Percentiles rank a stretch among this genome's conserved stretches.
These are phyloP conservation scores for Ogataea henricii DNA, from an alignment of 805 yeast genomes.

Conservation along the genomic window DNA sequence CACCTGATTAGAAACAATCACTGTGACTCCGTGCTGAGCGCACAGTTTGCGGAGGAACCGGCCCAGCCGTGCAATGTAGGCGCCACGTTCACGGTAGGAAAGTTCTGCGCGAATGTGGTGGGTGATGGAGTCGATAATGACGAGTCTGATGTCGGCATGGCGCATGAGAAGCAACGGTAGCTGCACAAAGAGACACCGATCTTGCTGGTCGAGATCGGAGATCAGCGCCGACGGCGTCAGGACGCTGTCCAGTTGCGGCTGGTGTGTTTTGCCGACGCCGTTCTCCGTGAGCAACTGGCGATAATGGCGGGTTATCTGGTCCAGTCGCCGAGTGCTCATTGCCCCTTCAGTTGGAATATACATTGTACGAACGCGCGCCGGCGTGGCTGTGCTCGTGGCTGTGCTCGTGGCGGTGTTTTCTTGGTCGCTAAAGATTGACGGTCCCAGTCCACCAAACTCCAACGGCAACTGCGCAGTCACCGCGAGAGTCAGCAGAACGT, in stretches of 20 bases:
- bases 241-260: conserved; percentile 38
- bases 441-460: conserved; percentile 48
- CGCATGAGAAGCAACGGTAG: conserved; percentile 56
- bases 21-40: conserved; percentile 48
- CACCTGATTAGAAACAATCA: conserved; percentile 80
- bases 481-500: conserved; percentile 67
- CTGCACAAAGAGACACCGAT: conserved; percentile 69
- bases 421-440: conserved; percentile 25
- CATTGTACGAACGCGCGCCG: conserved; percentile 41
- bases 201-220: conserved; percentile 67
- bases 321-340: conserved; percentile 64
- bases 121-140: conserved; percentile 80
- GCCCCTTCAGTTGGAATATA: conserved; percentile 79
- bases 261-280: conserved; percentile 31
- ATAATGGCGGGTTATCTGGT: conserved; percentile 41
- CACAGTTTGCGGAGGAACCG: conserved; percentile 54
- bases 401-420: conserved; percentile 15
- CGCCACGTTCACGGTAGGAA: conserved; percentile 43
- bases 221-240: conserved; percentile 32
- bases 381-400: conserved; percentile 18
- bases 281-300: conserved; percentile 36
- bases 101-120: conserved; percentile 75
- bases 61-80: conserved; percentile 46
- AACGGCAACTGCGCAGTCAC: conserved; percentile 55
- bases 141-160: conserved; percentile 46